Evolutionary conservation across 805 yeast species (phyloP), one percentile per base, ranked within the genome.

Genomic region (Hanseniaspora taiwanica): DNA sequence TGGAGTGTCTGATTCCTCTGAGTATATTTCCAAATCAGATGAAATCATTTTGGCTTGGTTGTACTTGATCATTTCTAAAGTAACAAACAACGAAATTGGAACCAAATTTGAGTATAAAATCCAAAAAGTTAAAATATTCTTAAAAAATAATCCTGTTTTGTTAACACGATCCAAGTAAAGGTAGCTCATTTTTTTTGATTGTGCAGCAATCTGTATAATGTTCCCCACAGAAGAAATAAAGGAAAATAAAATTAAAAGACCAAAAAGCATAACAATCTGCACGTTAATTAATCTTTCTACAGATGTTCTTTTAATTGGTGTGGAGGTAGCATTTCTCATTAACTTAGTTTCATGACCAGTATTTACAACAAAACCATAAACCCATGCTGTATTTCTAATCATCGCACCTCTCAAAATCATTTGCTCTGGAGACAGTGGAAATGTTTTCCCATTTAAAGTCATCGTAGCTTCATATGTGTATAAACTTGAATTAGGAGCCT

Each of bases 301-400:
- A 20, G 94, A 94, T 1, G 99, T 91, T 52, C 94, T 73, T 58
- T 91, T 91, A 53, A 91, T 93, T 9, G 99, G 99, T 2, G 99
- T 79, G 1, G 98, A 96, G 2, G 97, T 87, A 16, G 99, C 98
- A 63, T 91, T 91, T 56, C 98, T 76, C 97, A 91, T 89, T 48
- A 91, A 68, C 54, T 91, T 91, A 0, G 99, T 91, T 62, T 91
- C 98, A 58, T 93, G 99, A 17, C 99, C 99, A 0, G 99, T 91
- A 58, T 89, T 91, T 1, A 91, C 75, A 2, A 84, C 96, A 39
- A 85, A 69, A 18, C 98, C 99, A 51, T 83, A 83, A 34, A 91
- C 76, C 96, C 96, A 91, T 34, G 78, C 82, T 0, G 99, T 93
- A 55, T 91, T 91, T 60, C 96, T 72, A 46, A 91, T 66, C 3